Percentiles rank a stretch among this genome's conserved stretches.
phyloP scores from a whole-genome alignment of 805 yeast genomes.

The Candida chauliodis region DNA sequence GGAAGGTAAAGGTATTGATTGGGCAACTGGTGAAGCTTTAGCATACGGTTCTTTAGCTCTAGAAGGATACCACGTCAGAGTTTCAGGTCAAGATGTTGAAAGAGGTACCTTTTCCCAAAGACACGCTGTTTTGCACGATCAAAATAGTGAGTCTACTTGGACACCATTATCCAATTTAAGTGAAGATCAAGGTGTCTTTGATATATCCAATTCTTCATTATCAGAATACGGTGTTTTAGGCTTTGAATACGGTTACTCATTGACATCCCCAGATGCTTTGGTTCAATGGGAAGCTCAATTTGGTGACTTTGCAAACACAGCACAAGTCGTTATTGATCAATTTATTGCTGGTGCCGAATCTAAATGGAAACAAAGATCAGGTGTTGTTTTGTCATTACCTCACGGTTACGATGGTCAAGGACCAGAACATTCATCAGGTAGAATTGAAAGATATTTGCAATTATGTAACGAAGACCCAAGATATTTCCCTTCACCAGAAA shows the following conservation, averaged over 20 bases:
- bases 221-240: constrained; percentile 99
- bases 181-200: constrained; percentile 81
- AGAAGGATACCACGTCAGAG: constrained; percentile 96
- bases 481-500: constrained; percentile 83
- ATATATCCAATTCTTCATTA: constrained; percentile 88
- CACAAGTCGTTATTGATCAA: constrained; percentile 96
- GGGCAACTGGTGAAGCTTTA: constrained; percentile 99
- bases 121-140: constrained; percentile 97
- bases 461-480: constrained; percentile 95
- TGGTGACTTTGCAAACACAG: constrained; percentile 99
- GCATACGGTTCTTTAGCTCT: constrained; percentile 89
- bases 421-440: constrained; percentile 98
- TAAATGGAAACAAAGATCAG: constrained; percentile 99
- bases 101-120: constrained; percentile 99
- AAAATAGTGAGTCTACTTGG: constrained; percentile 74
- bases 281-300: constrained; percentile 99
- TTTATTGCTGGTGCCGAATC: constrained; percentile 95
- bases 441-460: constrained; percentile 95
- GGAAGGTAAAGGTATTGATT: constrained; percentile 91
- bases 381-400: constrained; percentile 90
- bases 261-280: constrained; percentile 94
- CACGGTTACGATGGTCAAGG: constrained; percentile 99
- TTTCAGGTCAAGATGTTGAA: constrained; percentile 99
- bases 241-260: constrained; percentile 97
- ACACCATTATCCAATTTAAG: constrained; percentile 81